Conservation (phyloP, 2,329 filamentous ascomycete species). For the Hymenoscyphus fraxineus region DNA sequence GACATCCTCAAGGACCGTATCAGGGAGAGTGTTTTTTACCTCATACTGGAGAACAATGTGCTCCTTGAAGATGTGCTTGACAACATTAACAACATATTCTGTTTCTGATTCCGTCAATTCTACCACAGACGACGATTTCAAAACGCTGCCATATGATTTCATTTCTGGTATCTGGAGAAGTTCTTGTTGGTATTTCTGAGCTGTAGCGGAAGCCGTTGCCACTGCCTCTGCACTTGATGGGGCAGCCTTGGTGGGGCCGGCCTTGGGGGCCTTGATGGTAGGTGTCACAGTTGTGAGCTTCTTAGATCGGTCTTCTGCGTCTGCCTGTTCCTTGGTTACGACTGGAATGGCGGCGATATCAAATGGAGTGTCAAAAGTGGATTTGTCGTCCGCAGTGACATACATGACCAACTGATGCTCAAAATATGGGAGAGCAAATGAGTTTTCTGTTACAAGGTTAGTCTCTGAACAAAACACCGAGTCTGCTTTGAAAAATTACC, state of each 20-base stretch:
- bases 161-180: conserved; percentile 87
- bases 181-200: conserved; percentile 86
- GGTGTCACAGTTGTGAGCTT: conserved; percentile 92
- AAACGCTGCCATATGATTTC: conserved; percentile 79
- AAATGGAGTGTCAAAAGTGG: conserved; percentile 80
- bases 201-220: conserved; percentile 72
- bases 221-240: conserved; percentile 67
- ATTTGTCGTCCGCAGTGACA: conserved; percentile 86
- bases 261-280: conserved; percentile 87
- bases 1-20: conserved; percentile 86
- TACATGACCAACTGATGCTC: conserved; percentile 98
- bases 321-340: conserved; percentile 91
- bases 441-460: conserved; percentile 63
- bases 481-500: conserved; percentile 49
- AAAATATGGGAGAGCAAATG: conserved; percentile 91
- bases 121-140: conserved; percentile 83
- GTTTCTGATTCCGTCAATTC: conserved; percentile 97
- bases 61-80: conserved; percentile 98
- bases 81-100: conserved; percentile 87
- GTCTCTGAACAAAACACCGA: conserved; percentile 9
- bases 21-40: conserved; percentile 93
- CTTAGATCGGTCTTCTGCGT: conserved; percentile 94
- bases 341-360: conserved; percentile 88
- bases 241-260: conserved; percentile 70
- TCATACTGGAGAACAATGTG: conserved; percentile 95